Evolutionary conservation across 495 filamentous ascomycete species (phyloP), one percentile per base, ranked within the genome.

Genomic region (Penicillium steckii): DNA sequence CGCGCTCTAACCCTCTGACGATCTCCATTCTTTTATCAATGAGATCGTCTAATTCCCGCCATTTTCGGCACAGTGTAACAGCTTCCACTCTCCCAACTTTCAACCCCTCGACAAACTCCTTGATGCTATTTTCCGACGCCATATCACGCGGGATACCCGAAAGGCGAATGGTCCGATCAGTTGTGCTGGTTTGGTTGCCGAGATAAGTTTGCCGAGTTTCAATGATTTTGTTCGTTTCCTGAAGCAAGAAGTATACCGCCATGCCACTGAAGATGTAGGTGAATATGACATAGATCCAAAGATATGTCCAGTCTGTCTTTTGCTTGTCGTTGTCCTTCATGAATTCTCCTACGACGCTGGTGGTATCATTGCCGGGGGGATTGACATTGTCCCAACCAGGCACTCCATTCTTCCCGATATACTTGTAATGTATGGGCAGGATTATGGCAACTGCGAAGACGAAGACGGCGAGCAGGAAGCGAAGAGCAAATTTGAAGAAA

Each of bases 281-380:
- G 61, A 97, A 97, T 22, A 86, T 74, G 8, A 97, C 77, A 62
- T 97, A 95, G 44, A 93, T 89, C 91, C 91, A 97, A n/a, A 97
- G 74, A 62, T 94, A 95, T 23, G 68, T 62, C 7, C 67, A 69
- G 22, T 75, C 66, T 0, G 56, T 49, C 15, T 67, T 49, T 2
- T 64, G 45, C 24, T 69, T 64, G 12, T 69, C 66, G 29, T 69
- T 68, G 13, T 59, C 56, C 17, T 68, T 63, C 8, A 52, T 60
- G 2, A 48, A 22, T 8, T 43, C 35, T 1, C 45, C 59, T n/a
- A 54, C 56, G 30, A 30, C 24, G 37, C 13, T 50, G 18, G 25
- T 50, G 0, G 64, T 54, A 15, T 56, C 27, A 5, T 64, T 64
- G 10, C 38, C 49, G 9, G 53, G 44, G 2, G 51, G 24, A 17